Evolutionary conservation across 352 stramenopile genomes (phyloP), one percentile per base, ranked within the genome.

Genomic region (Phytophthora sansomeana): DNA sequence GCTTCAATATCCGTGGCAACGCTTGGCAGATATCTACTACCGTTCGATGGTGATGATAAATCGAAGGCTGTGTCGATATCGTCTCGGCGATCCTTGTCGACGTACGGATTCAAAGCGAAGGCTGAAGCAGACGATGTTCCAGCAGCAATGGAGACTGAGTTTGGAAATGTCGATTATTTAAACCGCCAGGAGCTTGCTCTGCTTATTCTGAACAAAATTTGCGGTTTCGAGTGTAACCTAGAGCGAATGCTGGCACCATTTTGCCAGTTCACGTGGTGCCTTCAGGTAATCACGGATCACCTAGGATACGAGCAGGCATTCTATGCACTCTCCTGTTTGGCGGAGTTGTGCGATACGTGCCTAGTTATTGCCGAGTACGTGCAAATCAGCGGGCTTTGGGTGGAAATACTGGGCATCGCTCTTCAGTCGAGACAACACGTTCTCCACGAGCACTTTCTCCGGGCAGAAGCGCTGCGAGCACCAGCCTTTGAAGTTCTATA

Each of bases 401-500:
- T 95, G 16, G 86, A 95, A 43, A 84, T 95, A 43, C 62, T 95
- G 6, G 86, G 82, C 6, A 87, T 93, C 14, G 86, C 86, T 9
- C 78, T 95, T 41, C 86, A 93, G 47, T 91, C 82, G 0, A 88
- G 84, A 36, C 86, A 92, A 47, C 81, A 95, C 32, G 84, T 95
- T 32, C 76, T 95, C 0, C 84, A 95, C 48, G 86, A 95, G 19
- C 83, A 95, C 30, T 95, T 91, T 50, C 64, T 95, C 2, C 75
- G 83, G 43, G 86, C 86, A 16, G 86, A 95, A 65, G 84, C 82
- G 10, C 62, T 95, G 8, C 84, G 86, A 11, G 82, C 86, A 33
- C 86, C 86, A 5, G 86, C 86, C n/a, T 95, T 93, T 57, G 84
- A 92, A 64, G 85, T 95, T 29, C 57, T 95, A 7, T 93, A 93